Evolutionary conservation across 768 basidiomycete genomes (phyloP).

Genomic region (Termitomyces sp.): DNA sequence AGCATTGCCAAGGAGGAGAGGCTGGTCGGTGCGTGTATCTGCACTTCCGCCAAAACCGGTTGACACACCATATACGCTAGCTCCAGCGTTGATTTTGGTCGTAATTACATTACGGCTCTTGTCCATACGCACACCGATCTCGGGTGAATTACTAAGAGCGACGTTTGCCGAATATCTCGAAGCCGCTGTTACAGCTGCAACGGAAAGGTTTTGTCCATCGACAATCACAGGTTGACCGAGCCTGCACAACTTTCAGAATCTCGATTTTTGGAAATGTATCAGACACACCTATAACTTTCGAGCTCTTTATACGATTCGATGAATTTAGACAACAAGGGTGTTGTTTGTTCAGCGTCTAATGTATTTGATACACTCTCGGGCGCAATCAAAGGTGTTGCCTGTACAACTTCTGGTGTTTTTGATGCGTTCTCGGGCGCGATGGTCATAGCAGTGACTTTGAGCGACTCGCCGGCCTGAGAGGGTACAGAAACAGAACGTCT

Average conservation of each 20-base stretch:
- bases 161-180: constrained; percentile 61
- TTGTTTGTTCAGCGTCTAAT: constrained; percentile 16
- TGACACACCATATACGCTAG: constrained; percentile 81
- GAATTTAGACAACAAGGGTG: constrained; percentile 52
- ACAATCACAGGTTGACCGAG: constrained; percentile 60
- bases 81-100: constrained; percentile 61
- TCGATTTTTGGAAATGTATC: background rate
- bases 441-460: constrained; percentile 21
- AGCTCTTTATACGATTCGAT: constrained; percentile 60
- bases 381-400: constrained; percentile 30
- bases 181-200: constrained; percentile 75
- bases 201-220: constrained; percentile 68
- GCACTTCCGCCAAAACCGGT: constrained; percentile 88
- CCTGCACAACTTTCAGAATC: constrained; percentile 31
- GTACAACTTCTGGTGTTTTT: constrained; percentile 15
- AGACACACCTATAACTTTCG: constrained; percentile 56
- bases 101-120: constrained; percentile 63
- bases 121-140: constrained; percentile 49
- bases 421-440: constrained; percentile 16
- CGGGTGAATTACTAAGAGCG: constrained; percentile 44
- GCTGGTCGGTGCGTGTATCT: constrained; percentile 76
- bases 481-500: constrained; percentile 25
- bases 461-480: constrained; percentile 13
- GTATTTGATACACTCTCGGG: constrained; percentile 17
- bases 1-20: constrained; percentile 71